These are phyloP conservation scores for Ophiocordyceps camponoti-floridani DNA, from an alignment of 2,329 filamentous ascomycete genomes.

Conservation along the genomic window DNA sequence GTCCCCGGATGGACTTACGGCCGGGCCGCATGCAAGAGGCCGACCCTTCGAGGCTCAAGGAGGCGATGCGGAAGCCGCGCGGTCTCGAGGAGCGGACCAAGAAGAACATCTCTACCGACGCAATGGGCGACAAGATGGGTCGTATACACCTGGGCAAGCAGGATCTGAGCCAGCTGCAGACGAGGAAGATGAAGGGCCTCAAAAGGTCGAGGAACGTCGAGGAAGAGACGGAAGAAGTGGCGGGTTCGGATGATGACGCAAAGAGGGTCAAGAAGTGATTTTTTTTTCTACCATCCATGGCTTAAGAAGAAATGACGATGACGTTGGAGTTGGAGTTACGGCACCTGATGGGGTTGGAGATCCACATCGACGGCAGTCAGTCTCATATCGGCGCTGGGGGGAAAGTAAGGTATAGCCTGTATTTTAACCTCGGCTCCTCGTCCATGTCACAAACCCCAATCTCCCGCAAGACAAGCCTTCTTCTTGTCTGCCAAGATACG, in stretches of 20 bases:
- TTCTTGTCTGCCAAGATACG: too few relatives aligned
- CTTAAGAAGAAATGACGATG: too few relatives aligned
- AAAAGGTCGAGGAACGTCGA: conserved; percentile 60
- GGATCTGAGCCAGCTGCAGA: conserved; percentile 74
- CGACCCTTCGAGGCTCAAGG: conserved; percentile 66
- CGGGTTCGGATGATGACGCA: conserved; percentile 10
- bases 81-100: conserved; percentile 60
- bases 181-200: conserved; percentile 97
- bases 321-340: conserved; percentile 5
- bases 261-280: conserved; percentile 17
- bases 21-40: conserved; percentile 67
- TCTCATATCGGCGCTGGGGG: not conserved
- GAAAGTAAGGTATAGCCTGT: not conserved
- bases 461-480: too few relatives aligned
- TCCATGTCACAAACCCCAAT: too few relatives aligned
- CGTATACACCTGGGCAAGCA: conserved; percentile 83
- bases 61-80: conserved; percentile 75
- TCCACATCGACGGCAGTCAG: not conserved
- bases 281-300: not conserved
- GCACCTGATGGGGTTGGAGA: not conserved
- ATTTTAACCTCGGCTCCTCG: not conserved
- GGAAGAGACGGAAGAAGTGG: conserved; percentile 21
- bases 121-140: conserved; percentile 91
- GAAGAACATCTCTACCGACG: conserved; percentile 90
- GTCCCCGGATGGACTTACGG: conserved; percentile 81